Evolutionary conservation across 2,329 filamentous ascomycete genomes (phyloP).

Genomic region (Cyclaneusma minus): DNA sequence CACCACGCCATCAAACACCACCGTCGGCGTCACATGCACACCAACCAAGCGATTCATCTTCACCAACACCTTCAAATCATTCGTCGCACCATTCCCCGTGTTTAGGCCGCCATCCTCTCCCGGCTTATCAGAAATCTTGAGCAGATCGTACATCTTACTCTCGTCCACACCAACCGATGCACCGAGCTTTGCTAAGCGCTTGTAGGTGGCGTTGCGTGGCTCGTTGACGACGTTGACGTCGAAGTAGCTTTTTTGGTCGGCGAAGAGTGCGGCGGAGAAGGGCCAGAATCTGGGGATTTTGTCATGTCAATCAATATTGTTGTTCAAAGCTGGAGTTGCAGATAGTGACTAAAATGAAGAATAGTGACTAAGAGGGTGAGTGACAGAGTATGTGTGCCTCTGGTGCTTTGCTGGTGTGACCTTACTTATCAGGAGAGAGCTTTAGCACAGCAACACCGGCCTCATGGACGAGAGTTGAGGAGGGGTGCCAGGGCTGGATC

Average conservation of each 20-base stretch:
- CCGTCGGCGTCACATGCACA: conserved; percentile 83
- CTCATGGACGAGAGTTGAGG: conserved; percentile 68
- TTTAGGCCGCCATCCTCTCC: conserved; percentile 57
- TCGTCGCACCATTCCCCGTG: conserved; percentile 64
- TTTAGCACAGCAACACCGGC: conserved; percentile 67
- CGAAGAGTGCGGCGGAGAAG: conserved; percentile 51
- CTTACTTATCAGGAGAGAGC: conserved; percentile 44
- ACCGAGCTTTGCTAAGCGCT: conserved; percentile 59
- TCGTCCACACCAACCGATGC: conserved; percentile 53
- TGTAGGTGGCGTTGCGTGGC: conserved; percentile 71
- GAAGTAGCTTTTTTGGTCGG: conserved; percentile 62
- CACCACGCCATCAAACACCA: conserved; percentile 75
- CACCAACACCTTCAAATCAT: conserved; percentile 70
- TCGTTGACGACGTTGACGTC: conserved; percentile 76
- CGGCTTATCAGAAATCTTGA: conserved; percentile 55
- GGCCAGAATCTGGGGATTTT: conserved; percentile 67
- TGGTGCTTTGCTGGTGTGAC: too few species aligned
- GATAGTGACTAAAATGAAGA: too few species aligned
- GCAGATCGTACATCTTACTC: conserved; percentile 49
- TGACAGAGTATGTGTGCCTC: too few species aligned
- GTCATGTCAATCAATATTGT: too few species aligned
- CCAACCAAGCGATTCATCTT: conserved; percentile 68
- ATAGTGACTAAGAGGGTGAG: too few species aligned
- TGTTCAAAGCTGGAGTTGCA: too few species aligned
- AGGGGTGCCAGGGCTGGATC: conserved; percentile 90